Evolutionary conservation across 1,284 basidiomycete genomes (phyloP).

Genomic region (Cryptococcus deneoformans): DNA sequence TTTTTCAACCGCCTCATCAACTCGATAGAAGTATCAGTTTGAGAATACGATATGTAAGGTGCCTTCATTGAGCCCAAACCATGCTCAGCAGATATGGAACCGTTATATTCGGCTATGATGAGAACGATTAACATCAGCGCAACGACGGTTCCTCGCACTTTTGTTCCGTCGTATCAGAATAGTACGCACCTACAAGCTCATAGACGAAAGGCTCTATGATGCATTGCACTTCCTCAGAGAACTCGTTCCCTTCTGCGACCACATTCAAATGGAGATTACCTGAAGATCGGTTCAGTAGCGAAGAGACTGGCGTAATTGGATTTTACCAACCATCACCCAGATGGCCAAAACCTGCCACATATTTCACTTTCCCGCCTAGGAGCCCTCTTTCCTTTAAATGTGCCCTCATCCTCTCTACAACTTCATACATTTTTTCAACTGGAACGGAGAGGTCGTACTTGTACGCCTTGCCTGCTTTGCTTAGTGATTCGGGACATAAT

Average conservation of each 20-base stretch:
- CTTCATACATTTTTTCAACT: conserved; percentile 69
- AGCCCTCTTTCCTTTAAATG: conserved; percentile 71
- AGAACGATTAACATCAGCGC: not conserved
- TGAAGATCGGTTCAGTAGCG: conserved; percentile 34
- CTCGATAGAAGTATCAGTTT: conserved; percentile 69
- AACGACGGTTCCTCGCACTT: not conserved
- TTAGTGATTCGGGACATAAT: conserved; percentile 85
- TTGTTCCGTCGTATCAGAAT: not conserved
- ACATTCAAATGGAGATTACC: conserved; percentile 95
- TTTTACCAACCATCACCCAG: conserved; percentile 75
- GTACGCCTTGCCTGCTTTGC: conserved; percentile 88
- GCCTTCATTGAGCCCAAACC: conserved; percentile 57
- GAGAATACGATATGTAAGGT: conserved; percentile 53
- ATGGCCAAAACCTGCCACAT: conserved; percentile 90
- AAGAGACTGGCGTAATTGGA: no score
- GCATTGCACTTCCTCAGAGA: conserved; percentile 75
- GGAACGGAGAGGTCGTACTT: conserved; percentile 72
- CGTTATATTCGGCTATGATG: conserved; percentile 55
- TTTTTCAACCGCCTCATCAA: conserved; percentile 65
- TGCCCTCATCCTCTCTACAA: conserved; percentile 74
- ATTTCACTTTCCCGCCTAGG: conserved; percentile 65
- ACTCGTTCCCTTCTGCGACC: conserved; percentile 64
- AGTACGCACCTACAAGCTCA: conserved; percentile 65
- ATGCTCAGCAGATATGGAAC: conserved; percentile 95
- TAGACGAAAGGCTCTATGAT: conserved; percentile 94